A percentile compares a stretch with the other conserved stretches of the same genome.
Evolutionary conservation across 2,329 filamentous ascomycete species (phyloP).

Genomic region (Mycosphaerella arachidis): DNA sequence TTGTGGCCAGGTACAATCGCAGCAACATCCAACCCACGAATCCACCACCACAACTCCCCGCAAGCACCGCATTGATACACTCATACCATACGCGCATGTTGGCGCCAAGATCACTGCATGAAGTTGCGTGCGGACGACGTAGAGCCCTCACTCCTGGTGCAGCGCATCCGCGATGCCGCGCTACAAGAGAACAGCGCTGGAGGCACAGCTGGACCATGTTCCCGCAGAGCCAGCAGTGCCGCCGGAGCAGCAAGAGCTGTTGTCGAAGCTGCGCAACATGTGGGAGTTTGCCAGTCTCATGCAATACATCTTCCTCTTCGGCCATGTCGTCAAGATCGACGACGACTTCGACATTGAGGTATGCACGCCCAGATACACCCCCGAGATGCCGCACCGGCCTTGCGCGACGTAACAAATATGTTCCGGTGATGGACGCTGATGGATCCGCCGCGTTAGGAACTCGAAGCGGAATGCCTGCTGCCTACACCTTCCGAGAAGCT

Average conservation of each 20-base stretch:
- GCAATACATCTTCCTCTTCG: constrained; percentile 92
- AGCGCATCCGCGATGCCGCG: constrained; percentile 42
- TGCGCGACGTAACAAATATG: background rate
- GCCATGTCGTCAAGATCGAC: constrained; percentile 81
- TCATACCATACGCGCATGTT: background rate
- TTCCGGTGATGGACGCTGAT: constrained; percentile 25
- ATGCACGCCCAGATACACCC: constrained; percentile 30
- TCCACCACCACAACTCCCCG: background rate
- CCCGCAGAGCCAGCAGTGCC: constrained; percentile 21
- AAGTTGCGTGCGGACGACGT: background rate
- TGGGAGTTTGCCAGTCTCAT: constrained; percentile 94
- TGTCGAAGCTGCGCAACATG: constrained; percentile 74
- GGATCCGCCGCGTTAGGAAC: constrained; percentile 54
- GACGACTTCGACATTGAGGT: constrained; percentile 88
- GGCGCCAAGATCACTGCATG: background rate
- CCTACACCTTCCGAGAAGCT: constrained; percentile 67
- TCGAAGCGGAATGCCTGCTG: constrained; percentile 84
- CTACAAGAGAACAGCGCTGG: constrained; percentile 54
- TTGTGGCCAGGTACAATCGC: background rate
- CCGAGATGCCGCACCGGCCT: constrained; percentile 7
- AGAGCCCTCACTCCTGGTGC: background rate
- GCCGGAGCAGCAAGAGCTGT: constrained; percentile 39
- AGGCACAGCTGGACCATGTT: constrained; percentile 42
- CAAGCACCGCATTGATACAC: background rate
- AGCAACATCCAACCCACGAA: background rate